These are phyloP conservation scores for Pleurotus eryngii DNA, from an alignment of 768 basidiomycete species.

Conservation along the genomic window DNA sequence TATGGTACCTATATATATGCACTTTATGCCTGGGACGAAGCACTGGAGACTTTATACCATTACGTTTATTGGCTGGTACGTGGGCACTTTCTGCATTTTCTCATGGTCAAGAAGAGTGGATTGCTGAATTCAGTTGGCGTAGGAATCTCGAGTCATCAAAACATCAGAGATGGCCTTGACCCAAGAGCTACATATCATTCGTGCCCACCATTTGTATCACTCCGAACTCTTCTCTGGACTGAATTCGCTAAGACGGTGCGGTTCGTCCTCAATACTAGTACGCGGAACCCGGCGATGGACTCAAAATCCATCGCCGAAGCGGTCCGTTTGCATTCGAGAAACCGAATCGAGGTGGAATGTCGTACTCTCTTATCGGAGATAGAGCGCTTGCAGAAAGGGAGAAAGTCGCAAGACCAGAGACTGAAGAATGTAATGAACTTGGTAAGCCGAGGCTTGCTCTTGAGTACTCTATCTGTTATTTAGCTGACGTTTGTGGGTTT, in stretches of 20 bases:
- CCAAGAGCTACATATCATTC: conserved; percentile 54
- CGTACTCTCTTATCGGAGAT: conserved; percentile 49
- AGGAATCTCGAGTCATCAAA: conserved; percentile 48
- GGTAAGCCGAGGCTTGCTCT: conserved; percentile 19
- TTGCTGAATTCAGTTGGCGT: neutral
- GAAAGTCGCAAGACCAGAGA: conserved; percentile 39
- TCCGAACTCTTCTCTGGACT: conserved; percentile 46
- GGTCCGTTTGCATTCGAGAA: neutral
- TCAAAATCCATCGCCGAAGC: conserved; percentile 7
- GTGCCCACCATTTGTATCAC: conserved; percentile 59
- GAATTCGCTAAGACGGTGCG: conserved; percentile 51
- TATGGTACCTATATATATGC: conserved; percentile 69
- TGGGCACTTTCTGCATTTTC: neutral
- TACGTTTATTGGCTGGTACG: conserved; percentile 49
- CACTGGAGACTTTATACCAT: conserved; percentile 48
- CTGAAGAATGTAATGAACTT: conserved; percentile 51
- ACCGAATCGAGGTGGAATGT: conserved; percentile 37
- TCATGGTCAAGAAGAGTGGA: neutral
- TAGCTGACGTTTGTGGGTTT: neutral
- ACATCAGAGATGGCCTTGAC: conserved; percentile 43
- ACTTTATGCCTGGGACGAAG: conserved; percentile 61
- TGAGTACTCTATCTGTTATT: neutral
- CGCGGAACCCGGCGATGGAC: conserved; percentile 51
- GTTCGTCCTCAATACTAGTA: conserved; percentile 49
- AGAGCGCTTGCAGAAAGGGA: conserved; percentile 38